Evolutionary conservation across 805 yeast species (phyloP), one percentile per base, ranked within the genome.

Genomic region (Candida succiphila): DNA sequence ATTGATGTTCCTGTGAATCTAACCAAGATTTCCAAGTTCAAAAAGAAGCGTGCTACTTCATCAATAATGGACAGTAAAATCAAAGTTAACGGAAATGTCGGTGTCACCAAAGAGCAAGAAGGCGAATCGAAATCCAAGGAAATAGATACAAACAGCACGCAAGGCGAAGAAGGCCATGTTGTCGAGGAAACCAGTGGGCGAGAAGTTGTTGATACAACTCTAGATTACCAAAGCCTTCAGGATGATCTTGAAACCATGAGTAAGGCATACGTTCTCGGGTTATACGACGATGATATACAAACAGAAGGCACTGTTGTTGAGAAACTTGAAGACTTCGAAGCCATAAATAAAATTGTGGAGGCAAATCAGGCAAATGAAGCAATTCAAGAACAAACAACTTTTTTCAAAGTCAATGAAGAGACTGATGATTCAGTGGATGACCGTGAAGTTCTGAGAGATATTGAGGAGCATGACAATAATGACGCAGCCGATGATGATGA

Each of bases 261-360:
- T 0, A 62, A 65, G 33, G 81, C 80, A 1, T 78, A 78, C 41
- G 56, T 63, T n/a, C 42, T 63, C 17, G 84, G 83, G 1, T 50
- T 69, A 41, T 75, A 72, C 44, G 81, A 76, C 44, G 82, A 73
- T 38, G 82, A 77, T 42, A 52, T 70, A 8, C 63, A 57, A 17
- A 69, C 75, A 0, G 65, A 66, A 31, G 82, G 82, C 0, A 69
- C 70, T 12, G 67, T 78, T 1, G 66, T 78, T 16, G 70, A 71
- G 38, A 56, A 63, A 35, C 34, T 76, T 9, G 64, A 58, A 10
- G 85, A 78, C 47, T 75, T 78, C 45, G 68, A 69, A 41, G 45
- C 41, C 3, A 63, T 75, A 35, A 76, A 77, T 44, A 49, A 57
- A 34, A 54, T 65, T 36, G 66, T 71, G 3, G 73, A 72, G 31